Conservation (phyloP, 73 alveolate genomes). For the Tetrahymena elliotti region DNA sequence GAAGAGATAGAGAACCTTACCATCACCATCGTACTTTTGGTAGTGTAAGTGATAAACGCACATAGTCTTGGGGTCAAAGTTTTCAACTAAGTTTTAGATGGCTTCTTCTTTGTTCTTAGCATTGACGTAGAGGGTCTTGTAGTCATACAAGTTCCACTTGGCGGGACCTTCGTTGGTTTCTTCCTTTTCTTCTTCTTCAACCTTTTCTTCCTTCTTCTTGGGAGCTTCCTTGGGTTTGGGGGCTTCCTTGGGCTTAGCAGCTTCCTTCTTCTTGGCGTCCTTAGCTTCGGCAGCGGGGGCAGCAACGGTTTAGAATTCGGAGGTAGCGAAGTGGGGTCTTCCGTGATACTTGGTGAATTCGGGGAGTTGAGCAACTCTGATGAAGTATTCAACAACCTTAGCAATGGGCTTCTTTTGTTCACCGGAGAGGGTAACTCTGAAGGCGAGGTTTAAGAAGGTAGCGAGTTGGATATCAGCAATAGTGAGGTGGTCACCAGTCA, state of each 20-base stretch:
- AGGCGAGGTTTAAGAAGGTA: constrained; percentile 51
- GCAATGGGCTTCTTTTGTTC: constrained; percentile 64
- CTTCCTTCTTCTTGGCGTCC: constrained; percentile 46
- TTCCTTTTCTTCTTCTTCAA: constrained; percentile 6
- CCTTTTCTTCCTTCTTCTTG: constrained; percentile 22
- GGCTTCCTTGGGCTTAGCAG: constrained; percentile 34
- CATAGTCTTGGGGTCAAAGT: constrained; percentile 67
- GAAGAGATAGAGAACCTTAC: constrained; percentile 56
- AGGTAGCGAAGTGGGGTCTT: constrained; percentile 54
- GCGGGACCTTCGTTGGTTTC: constrained; percentile 27
- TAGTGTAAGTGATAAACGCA: constrained; percentile 81
- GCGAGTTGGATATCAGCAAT: constrained; percentile 85
- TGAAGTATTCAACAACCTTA: constrained; percentile 58
- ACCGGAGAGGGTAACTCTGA: constrained; percentile 60
- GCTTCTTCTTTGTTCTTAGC: constrained; percentile 68
- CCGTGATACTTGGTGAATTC: constrained; percentile 59
- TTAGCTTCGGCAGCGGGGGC: constrained; percentile 5
- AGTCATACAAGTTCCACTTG: constrained; percentile 58
- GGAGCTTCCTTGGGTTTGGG: constrained; percentile 49
- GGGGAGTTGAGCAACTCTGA: constrained; percentile 51
- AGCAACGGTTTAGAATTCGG: constrained; percentile 38
- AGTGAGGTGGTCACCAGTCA: constrained; percentile 80
- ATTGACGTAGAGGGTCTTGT: constrained; percentile 73
- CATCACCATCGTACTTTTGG: constrained; percentile 86
- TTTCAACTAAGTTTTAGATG: constrained; percentile 58